Conservation (phyloP, 768 basidiomycete species). For the Megacollybia marginata region DNA sequence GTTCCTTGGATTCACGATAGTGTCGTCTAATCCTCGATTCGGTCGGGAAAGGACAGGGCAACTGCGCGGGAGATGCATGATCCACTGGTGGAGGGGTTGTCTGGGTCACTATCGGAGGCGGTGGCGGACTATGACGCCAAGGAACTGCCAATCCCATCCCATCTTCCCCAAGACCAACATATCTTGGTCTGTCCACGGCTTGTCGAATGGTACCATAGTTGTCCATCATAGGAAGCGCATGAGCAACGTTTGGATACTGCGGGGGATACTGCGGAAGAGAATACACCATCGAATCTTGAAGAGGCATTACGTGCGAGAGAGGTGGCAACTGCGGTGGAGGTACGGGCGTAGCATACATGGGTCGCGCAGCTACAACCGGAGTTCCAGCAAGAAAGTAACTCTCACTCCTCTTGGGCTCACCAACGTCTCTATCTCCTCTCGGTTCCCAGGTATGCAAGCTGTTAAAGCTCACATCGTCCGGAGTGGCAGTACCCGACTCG, state of each 20-base stretch:
- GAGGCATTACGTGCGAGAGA: neutral
- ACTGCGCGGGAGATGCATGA: conserved; percentile 9
- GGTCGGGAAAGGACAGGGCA: conserved; percentile 18
- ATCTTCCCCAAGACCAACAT: conserved; percentile 9
- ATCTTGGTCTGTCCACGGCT: conserved; percentile 21
- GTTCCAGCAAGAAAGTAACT: conserved; percentile 15
- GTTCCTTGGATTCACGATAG: conserved; percentile 8
- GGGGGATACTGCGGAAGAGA: conserved; percentile 15
- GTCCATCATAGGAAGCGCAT: conserved; percentile 32
- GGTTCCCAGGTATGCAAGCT: conserved; percentile 26
- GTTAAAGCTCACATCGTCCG: conserved; percentile 14
- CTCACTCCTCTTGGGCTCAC: conserved; percentile 29
- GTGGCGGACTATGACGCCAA: conserved; percentile 15
- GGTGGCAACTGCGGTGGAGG: conserved; percentile 11
- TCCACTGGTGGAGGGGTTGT: neutral
- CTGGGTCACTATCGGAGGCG: conserved; percentile 17
- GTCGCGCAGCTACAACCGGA: conserved; percentile 8
- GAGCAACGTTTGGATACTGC: neutral
- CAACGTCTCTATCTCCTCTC: conserved; percentile 33
- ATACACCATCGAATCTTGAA: conserved; percentile 13
- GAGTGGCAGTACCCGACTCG: neutral
- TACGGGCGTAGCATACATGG: no score
- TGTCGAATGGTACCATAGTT: conserved; percentile 38
- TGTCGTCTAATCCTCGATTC: no score
- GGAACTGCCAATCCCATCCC: conserved; percentile 3